phyloP scores from a whole-genome alignment of 176 grass and related monocot genomes.

The Triticum aestivum region IWGSC_CS_RefSeq_v2.1 NC_057799.1:404788708-404789207 shows the following conservation, averaged over 20 bases:
- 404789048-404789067: slow-evolving; percentile 13
- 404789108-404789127: not conserved
- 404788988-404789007: slow-evolving; percentile 1
- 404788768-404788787: not conserved
- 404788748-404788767: not conserved
- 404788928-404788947: not conserved
- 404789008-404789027: not conserved
- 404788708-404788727: not conserved
- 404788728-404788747: not conserved
- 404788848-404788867: not conserved
- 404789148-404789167: not conserved
- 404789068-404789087: slow-evolving; percentile 4
- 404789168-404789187: not conserved
- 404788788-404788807: too few species aligned
- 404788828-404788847: not conserved
- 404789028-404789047: slow-evolving; percentile 1
- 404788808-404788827: not conserved
- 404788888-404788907: not conserved
- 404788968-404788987: slow-evolving; percentile 20
- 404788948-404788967: slow-evolving; percentile 25
- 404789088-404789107: not conserved
- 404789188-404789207: slow-evolving; percentile 26
- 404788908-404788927: not conserved
- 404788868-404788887: not conserved
- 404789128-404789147: slow-evolving; percentile 3